Evolutionary conservation across 495 filamentous ascomycete genomes (phyloP).

Genomic region (Arthonia radiata): DNA sequence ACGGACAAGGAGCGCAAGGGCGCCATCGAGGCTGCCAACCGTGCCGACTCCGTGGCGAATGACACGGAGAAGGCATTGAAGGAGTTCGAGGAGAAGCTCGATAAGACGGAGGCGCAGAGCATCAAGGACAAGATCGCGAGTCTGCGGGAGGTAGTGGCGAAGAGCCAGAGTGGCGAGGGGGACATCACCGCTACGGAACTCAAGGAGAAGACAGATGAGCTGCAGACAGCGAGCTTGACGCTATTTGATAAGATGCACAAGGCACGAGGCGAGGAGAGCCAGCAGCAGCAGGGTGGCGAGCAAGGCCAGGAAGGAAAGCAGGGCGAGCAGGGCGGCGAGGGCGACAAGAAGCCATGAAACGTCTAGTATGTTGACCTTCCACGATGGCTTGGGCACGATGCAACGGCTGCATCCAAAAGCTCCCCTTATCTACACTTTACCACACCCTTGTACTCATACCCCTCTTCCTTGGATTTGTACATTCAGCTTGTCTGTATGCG

Average conservation of each 20-base stretch:
- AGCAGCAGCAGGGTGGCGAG: constrained; percentile 4
- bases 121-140: constrained; percentile 82
- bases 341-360: constrained; percentile 65
- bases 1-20: constrained; percentile 90
- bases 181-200: constrained; percentile 65
- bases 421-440: too few relatives aligned
- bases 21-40: constrained; percentile 87
- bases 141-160: constrained; percentile 74
- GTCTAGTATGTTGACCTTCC: too few relatives aligned
- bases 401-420: too few relatives aligned
- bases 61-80: constrained; percentile 97
- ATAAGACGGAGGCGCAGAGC: constrained; percentile 82
- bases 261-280: constrained; percentile 45
- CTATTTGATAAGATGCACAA: constrained; percentile 99
- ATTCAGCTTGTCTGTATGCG: too few relatives aligned
- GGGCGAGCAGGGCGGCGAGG: constrained; percentile 27
- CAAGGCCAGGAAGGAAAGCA: constrained; percentile 15
- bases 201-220: constrained; percentile 94
- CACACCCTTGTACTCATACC: too few relatives aligned
- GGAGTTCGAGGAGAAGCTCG: constrained; percentile 83
- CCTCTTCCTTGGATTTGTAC: too few relatives aligned
- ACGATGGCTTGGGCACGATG: too few relatives aligned
- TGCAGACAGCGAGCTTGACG: constrained; percentile 84
- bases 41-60: constrained; percentile 83
- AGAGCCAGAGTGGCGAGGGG: constrained; percentile 85